A percentile compares a stretch with the other conserved stretches of the same genome.
Evolutionary conservation across 2,329 filamentous ascomycete genomes (phyloP).

Genomic region (Teratosphaeria zuluensis): DNA sequence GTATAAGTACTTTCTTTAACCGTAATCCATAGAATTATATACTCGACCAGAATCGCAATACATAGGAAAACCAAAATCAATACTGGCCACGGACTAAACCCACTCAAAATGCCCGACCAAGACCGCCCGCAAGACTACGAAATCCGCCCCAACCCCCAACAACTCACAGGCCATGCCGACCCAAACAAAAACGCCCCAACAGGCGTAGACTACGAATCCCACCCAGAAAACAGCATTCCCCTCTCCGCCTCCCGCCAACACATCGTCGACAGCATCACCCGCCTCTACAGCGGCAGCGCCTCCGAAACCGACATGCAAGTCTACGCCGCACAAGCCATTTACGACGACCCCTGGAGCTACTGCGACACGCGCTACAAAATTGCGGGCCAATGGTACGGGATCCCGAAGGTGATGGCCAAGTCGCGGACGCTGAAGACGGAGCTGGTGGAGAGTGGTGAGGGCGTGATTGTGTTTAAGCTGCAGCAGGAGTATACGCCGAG

Average conservation of each 20-base stretch:
- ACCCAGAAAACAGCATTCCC: constrained; percentile 27
- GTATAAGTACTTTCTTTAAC: neutral
- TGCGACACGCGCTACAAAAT: constrained; percentile 44
- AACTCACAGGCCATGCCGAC: neutral
- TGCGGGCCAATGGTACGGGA: constrained; percentile 43
- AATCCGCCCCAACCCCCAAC: constrained; percentile 16
- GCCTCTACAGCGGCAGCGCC: constrained; percentile 39
- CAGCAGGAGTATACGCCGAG: constrained; percentile 39
- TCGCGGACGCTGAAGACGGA: constrained; percentile 34
- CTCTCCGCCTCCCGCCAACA: constrained; percentile 28
- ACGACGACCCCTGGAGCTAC: constrained; percentile 40
- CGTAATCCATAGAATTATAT: neutral
- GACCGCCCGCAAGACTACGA: constrained; percentile 4
- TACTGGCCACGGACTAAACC: neutral
- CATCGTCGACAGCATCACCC: constrained; percentile 35
- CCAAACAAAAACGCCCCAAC: constrained; percentile 14
- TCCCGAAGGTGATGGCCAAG: constrained; percentile 33
- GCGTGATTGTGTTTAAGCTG: constrained; percentile 39
- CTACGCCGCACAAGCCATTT: constrained; percentile 37
- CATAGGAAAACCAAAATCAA: neutral
- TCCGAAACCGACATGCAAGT: constrained; percentile 41
- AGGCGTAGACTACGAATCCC: constrained; percentile 35
- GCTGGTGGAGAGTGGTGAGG: constrained; percentile 27
- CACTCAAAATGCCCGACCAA: constrained; percentile 3
- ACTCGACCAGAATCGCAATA: neutral